Conservation (phyloP, 1,139 yeast genomes). For the Nadsonia starkeyi-henricii region DNA sequence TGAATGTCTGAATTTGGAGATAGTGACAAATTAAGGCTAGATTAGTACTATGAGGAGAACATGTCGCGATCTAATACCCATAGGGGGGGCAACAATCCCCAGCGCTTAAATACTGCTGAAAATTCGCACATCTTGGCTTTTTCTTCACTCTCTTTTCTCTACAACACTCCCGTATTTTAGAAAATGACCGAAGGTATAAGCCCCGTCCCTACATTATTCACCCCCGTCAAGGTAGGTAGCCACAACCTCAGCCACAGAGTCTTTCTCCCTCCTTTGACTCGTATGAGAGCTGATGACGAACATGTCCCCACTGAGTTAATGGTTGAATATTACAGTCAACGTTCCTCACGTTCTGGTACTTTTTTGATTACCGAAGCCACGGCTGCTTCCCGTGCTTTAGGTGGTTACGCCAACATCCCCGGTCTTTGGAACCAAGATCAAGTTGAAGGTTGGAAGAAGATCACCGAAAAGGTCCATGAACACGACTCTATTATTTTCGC, state of each 20-base stretch:
- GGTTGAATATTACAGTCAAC: conserved; percentile 36
- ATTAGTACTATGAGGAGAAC: no score
- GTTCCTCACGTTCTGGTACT: conserved; percentile 40
- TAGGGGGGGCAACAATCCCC: no score
- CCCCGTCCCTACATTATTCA: no score
- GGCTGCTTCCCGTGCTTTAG: conserved; percentile 25
- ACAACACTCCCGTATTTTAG: no score
- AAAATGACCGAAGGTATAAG: no score
- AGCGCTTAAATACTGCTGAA: no score
- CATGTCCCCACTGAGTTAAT: conserved; percentile 34
- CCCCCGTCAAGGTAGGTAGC: conserved; percentile 1
- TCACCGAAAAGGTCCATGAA: conserved; percentile 35
- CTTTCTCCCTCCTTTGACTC: conserved; percentile 41
- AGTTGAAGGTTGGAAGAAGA: conserved; percentile 33
- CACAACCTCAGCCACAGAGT: conserved; percentile 25
- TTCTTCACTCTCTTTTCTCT: no score
- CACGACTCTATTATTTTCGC: conserved; percentile 35
- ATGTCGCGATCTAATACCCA: no score
- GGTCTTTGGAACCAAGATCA: conserved; percentile 38
- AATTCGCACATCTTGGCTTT: no score
- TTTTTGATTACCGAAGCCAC: conserved; percentile 34
- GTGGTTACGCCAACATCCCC: conserved; percentile 24
- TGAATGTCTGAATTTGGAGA: no score
- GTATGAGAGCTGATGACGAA: conserved; percentile 27
- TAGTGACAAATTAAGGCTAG: no score